A percentile compares a stretch with the other conserved stretches of the same genome.
Evolutionary conservation across 805 yeast genomes (phyloP).

Genomic region (Lipomyces oligophaga): DNA sequence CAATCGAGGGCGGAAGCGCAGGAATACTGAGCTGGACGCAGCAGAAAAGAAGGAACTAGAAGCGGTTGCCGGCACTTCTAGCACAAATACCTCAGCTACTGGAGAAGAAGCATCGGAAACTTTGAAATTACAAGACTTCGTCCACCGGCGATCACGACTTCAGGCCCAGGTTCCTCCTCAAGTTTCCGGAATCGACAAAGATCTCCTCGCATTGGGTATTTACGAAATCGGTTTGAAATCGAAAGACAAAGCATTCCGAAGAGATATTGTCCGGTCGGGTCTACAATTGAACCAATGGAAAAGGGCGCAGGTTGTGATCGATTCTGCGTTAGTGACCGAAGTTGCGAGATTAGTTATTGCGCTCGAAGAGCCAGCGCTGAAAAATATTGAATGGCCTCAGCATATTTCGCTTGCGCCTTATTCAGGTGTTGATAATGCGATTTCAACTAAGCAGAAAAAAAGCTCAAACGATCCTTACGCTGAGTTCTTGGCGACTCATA

Average conservation of each 20-base stretch:
- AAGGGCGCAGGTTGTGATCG: no score
- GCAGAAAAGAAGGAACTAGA: constrained; percentile 16
- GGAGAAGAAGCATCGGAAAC: constrained; percentile 1
- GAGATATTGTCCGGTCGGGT: no score
- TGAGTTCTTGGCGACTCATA: no score
- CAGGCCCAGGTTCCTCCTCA: not conserved
- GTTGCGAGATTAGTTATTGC: no score
- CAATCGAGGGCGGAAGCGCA: not conserved
- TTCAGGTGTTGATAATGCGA: no score
- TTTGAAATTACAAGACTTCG: constrained; percentile 13
- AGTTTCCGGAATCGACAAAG: not conserved
- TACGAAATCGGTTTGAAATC: constrained; percentile 15
- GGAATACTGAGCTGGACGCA: constrained; percentile 10
- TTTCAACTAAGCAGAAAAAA: no score
- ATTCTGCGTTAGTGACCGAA: no score
- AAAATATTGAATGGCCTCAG: no score
- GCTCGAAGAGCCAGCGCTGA: no score
- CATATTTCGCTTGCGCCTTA: no score
- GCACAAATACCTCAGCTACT: not conserved
- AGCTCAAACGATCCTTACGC: no score
- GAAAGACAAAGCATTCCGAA: not conserved
- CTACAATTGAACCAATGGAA: no score
- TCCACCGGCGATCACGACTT: constrained; percentile 11
- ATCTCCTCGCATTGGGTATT: constrained; percentile 1
- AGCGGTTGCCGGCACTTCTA: not conserved